phyloP scores from a whole-genome alignment of 108 stramenopile genomes.

The Fragilariopsis cylindrus region DNA sequence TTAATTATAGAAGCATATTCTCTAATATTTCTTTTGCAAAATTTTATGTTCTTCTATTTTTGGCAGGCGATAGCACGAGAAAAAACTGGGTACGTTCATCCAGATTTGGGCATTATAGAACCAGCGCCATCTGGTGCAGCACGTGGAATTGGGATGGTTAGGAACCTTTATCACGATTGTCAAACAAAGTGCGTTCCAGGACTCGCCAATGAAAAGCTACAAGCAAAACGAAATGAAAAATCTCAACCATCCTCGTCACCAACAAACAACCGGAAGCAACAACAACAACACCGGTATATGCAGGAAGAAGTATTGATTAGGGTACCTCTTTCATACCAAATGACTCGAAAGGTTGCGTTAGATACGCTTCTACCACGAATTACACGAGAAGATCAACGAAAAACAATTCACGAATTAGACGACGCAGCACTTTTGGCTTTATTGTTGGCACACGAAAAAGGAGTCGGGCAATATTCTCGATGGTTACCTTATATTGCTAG shows the following conservation, averaged over 20 bases:
- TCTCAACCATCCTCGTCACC: neutral
- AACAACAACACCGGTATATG: slow-evolving; percentile 15
- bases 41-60: too few relatives aligned
- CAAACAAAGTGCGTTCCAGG: slow-evolving; percentile 73
- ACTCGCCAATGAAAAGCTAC: slow-evolving; percentile 45
- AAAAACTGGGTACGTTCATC: slow-evolving; percentile 78
- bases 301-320: slow-evolving; percentile 69
- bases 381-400: slow-evolving; percentile 45
- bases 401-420: slow-evolving; percentile 59
- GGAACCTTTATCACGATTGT: slow-evolving; percentile 59
- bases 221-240: slow-evolving; percentile 12
- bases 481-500: slow-evolving; percentile 82
- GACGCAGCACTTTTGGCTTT: slow-evolving; percentile 70
- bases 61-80: slow-evolving; percentile 55
- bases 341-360: slow-evolving; percentile 71
- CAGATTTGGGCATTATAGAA: slow-evolving; percentile 75
- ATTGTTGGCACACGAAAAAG: slow-evolving; percentile 75
- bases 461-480: slow-evolving; percentile 55
- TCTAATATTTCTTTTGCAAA: too few relatives aligned
- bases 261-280: neutral
- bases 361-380: slow-evolving; percentile 56
- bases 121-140: slow-evolving; percentile 80
- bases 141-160: slow-evolving; percentile 80
- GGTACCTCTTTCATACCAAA: slow-evolving; percentile 74
- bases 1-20: too few relatives aligned